Evolutionary conservation across 371 early-diverging fungal genomes (phyloP).

Genomic region (Sporodiniella umbellata): DNA sequence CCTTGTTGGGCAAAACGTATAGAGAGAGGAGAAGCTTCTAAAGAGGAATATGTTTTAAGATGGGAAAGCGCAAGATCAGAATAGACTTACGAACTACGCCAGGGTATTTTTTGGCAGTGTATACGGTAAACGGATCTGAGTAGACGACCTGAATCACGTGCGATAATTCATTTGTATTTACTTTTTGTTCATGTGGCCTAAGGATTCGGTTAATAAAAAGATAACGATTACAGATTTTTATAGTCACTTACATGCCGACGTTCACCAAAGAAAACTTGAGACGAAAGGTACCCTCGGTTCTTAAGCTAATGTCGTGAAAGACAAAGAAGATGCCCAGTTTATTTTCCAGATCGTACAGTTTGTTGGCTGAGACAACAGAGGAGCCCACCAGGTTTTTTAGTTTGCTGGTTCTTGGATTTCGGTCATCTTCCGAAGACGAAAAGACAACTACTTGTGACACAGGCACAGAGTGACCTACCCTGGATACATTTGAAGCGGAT

Average conservation of each 20-base stretch:
- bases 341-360: slow-evolving; percentile 59
- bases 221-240: neutral
- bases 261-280: slow-evolving; percentile 58
- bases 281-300: slow-evolving; percentile 64
- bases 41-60: slow-evolving; percentile 1
- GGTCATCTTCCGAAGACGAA: slow-evolving; percentile 5
- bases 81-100: slow-evolving; percentile 60
- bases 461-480: neutral
- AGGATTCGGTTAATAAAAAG: neutral
- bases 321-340: slow-evolving; percentile 73
- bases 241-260: slow-evolving; percentile 50
- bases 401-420: slow-evolving; percentile 25
- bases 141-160: slow-evolving; percentile 32
- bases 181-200: slow-evolving; percentile 25
- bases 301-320: slow-evolving; percentile 70
- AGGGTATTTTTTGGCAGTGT: slow-evolving; percentile 64
- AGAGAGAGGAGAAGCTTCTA: slow-evolving; percentile 65
- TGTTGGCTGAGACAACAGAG: slow-evolving; percentile 64
- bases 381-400: slow-evolving; percentile 71
- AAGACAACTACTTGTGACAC: slow-evolving; percentile 10
- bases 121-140: slow-evolving; percentile 56
- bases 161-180: slow-evolving; percentile 33
- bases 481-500: slow-evolving; percentile 38
- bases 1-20: slow-evolving; percentile 72
- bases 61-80: neutral